These are phyloP conservation scores for Rubia yunnanensis DNA, from an alignment of 257 asterid genomes.

Conservation along the genomic window DNA sequence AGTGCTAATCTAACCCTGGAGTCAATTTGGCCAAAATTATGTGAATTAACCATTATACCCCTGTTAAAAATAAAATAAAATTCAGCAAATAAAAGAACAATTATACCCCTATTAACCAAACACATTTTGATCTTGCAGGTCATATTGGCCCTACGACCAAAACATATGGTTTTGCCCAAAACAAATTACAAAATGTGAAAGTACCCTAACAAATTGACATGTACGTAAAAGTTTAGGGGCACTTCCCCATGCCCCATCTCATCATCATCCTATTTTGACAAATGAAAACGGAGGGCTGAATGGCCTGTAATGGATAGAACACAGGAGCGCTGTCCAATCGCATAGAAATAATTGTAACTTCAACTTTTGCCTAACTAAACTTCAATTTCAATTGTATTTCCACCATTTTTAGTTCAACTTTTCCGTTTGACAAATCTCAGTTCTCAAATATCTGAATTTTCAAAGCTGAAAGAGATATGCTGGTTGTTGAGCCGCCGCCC, in stretches of 20 bases:
- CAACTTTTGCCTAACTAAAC: background rate
- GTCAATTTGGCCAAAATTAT: too few relatives aligned
- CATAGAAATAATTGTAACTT: background rate
- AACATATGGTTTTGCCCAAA: too few relatives aligned
- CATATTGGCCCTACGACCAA: too few relatives aligned
- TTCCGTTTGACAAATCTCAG: background rate
- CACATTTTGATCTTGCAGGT: too few relatives aligned
- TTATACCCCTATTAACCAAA: too few relatives aligned
- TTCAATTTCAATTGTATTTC: background rate
- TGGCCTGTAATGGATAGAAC: slow-evolving; percentile 22
- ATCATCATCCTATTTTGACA: background rate
- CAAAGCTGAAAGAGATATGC: slow-evolving; percentile 29
- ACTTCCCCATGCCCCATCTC: slow-evolving; percentile 3
- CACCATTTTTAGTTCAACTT: background rate
- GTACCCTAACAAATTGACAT: too few relatives aligned
- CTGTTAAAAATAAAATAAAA: too few relatives aligned
- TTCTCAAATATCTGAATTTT: background rate
- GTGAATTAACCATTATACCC: too few relatives aligned
- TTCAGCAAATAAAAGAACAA: too few relatives aligned
- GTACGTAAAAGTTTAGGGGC: background rate
- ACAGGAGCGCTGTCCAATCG: slow-evolving; percentile 22
- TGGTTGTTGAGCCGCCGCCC: slow-evolving; percentile 55
- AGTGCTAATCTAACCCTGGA: too few relatives aligned
- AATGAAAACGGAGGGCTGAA: slow-evolving; percentile 1
- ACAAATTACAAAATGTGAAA: too few relatives aligned